phyloP scores from a whole-genome alignment of 176 grass and related monocot genomes.

The Oryza rufipogon region DNA sequence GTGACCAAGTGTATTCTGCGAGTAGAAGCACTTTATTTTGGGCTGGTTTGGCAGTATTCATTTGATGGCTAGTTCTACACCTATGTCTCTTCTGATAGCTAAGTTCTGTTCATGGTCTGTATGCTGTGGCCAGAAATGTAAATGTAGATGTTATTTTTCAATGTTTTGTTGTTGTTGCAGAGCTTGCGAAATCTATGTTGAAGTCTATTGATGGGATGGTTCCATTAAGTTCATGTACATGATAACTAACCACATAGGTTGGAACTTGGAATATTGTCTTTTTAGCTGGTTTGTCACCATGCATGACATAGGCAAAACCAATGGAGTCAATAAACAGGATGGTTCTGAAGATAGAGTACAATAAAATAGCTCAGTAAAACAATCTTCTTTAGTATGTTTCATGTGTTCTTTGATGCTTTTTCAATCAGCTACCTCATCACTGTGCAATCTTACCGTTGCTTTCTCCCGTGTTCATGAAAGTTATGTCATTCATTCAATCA shows the following conservation, averaged over 20 bases:
- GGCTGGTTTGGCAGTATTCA: not conserved
- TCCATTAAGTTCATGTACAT: not conserved
- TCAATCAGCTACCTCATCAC: not conserved
- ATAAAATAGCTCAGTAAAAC: not conserved
- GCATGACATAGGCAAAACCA: not conserved
- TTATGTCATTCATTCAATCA: not conserved
- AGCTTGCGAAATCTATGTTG: not conserved
- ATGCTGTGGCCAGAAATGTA: not conserved
- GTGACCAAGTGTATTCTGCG: not conserved
- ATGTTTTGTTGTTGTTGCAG: slow-evolving; percentile 2
- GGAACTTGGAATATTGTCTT: not conserved
- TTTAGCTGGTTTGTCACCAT: not conserved
- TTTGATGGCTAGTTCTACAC: not conserved
- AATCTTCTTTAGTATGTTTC: not conserved
- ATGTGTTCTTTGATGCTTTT: not conserved
- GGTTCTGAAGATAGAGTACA: not conserved
- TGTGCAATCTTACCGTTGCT: not conserved
- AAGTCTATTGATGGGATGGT: not conserved
- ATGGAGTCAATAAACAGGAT: not conserved
- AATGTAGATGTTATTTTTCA: not conserved
- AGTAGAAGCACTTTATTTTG: not conserved
- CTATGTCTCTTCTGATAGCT: not conserved
- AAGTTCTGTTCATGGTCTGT: not conserved
- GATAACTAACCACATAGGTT: not conserved
- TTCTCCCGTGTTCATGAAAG: not conserved